A percentile compares a stretch with the other conserved stretches of the same genome.
Evolutionary conservation across 1,284 basidiomycete genomes (phyloP).

Genomic region (Puccinia horiana): DNA sequence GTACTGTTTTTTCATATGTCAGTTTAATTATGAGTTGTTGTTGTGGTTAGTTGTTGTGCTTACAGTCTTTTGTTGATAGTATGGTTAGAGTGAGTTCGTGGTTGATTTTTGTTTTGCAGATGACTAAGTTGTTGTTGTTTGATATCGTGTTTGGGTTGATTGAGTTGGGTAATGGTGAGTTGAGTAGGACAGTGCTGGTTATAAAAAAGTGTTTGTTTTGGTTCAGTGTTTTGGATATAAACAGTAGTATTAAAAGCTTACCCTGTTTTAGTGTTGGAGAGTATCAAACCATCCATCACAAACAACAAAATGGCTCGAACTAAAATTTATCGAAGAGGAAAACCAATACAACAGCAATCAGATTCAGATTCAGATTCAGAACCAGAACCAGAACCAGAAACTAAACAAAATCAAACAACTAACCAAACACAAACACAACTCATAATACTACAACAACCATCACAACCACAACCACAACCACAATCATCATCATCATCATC

Average conservation of each 20-base stretch:
- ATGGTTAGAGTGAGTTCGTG: background rate
- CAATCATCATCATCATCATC: constrained; percentile 14
- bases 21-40: background rate
- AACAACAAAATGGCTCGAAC: background rate
- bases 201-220: too few species aligned
- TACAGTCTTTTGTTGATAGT: background rate
- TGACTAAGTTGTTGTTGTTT: too few species aligned
- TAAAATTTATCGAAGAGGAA: constrained; percentile 31
- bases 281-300: background rate
- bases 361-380: constrained; percentile 4
- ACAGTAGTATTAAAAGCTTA: background rate
- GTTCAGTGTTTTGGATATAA: too few species aligned
- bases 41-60: background rate
- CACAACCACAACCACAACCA: background rate
- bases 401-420: background rate
- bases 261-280: background rate
- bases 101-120: background rate
- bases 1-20: background rate
- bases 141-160: background rate
- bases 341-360: constrained; percentile 1
- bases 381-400: background rate
- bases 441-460: background rate
- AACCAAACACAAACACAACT: background rate
- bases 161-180: background rate
- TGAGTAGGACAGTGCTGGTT: background rate